phyloP scores from a whole-genome alignment of 108 stramenopile genomes.

The Cyclotella sp. region DNA sequence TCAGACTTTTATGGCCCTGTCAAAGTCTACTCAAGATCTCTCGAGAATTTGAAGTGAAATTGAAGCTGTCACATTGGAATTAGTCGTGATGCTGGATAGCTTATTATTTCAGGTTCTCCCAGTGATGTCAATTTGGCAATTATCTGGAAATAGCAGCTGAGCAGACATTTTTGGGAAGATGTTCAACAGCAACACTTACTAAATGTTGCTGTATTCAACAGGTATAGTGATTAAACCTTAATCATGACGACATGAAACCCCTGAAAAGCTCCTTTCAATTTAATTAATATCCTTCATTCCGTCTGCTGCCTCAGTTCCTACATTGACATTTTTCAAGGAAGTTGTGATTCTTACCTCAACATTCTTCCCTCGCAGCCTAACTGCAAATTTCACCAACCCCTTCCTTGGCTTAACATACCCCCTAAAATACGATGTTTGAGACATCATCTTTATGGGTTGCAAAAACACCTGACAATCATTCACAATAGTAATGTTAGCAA shows the following conservation, averaged over 20 bases:
- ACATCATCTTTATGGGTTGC: not conserved
- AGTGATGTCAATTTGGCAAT: too few species aligned
- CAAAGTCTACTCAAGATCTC: too few species aligned
- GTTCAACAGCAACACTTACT: too few species aligned
- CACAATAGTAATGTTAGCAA: not conserved
- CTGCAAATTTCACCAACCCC: conserved; percentile 77
- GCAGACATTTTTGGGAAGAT: too few species aligned
- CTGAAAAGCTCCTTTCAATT: not conserved
- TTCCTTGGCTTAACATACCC: conserved; percentile 67
- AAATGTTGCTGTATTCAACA: too few species aligned
- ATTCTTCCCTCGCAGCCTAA: conserved; percentile 82
- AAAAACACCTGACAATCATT: not conserved
- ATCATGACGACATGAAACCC: not conserved
- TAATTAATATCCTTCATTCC: conserved; percentile 48
- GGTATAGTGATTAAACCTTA: too few species aligned
- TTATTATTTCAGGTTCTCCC: too few species aligned
- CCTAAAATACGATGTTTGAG: not conserved
- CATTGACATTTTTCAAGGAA: conserved; percentile 41
- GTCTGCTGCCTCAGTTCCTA: conserved; percentile 35
- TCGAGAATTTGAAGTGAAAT: too few species aligned
- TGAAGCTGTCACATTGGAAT: too few species aligned
- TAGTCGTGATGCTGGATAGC: not conserved
- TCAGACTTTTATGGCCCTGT: too few species aligned
- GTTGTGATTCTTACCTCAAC: conserved; percentile 73
- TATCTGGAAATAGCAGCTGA: too few species aligned